These are phyloP conservation scores for Alternaria dauci DNA, from an alignment of 2,329 filamentous ascomycete species.

Conservation along the genomic window DNA sequence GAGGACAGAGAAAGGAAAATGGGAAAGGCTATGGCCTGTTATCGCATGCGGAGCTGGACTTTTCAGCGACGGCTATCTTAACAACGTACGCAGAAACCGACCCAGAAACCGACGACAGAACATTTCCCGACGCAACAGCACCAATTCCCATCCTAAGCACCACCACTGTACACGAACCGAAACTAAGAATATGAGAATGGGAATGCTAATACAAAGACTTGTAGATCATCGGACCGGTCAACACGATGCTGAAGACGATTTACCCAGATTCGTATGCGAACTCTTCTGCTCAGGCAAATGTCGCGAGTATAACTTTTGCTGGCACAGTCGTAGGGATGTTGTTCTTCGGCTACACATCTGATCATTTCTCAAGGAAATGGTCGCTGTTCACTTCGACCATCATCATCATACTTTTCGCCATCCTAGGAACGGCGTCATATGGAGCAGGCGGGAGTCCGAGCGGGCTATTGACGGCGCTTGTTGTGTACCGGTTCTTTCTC, in stretches of 20 bases:
- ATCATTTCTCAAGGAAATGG: slow-evolving; percentile 85
- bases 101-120: slow-evolving; percentile 14
- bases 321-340: slow-evolving; percentile 86
- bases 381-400: slow-evolving; percentile 78
- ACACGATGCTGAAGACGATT: slow-evolving; percentile 73
- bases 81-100: slow-evolving; percentile 66
- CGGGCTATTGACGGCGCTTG: slow-evolving; percentile 79
- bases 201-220: slow-evolving; percentile 1
- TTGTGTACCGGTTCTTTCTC: slow-evolving; percentile 85
- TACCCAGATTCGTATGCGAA: slow-evolving; percentile 75
- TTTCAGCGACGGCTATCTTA: slow-evolving; percentile 92
- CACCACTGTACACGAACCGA: background rate
- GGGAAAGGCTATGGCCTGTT: slow-evolving; percentile 70
- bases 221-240: slow-evolving; percentile 86
- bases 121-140: slow-evolving; percentile 13
- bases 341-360: slow-evolving; percentile 79
- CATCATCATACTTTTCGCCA: slow-evolving; percentile 85
- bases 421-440: slow-evolving; percentile 79
- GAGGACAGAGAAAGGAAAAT: slow-evolving; percentile 43
- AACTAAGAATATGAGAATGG: background rate
- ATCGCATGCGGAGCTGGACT: slow-evolving; percentile 89
- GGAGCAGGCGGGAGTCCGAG: slow-evolving; percentile 71
- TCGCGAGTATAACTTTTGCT: slow-evolving; percentile 83
- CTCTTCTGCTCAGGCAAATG: slow-evolving; percentile 75
- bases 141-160: slow-evolving; percentile 2